Evolutionary conservation across 2,329 filamentous ascomycete species (phyloP).

Genomic region (Blastomyces emzantsi): DNA sequence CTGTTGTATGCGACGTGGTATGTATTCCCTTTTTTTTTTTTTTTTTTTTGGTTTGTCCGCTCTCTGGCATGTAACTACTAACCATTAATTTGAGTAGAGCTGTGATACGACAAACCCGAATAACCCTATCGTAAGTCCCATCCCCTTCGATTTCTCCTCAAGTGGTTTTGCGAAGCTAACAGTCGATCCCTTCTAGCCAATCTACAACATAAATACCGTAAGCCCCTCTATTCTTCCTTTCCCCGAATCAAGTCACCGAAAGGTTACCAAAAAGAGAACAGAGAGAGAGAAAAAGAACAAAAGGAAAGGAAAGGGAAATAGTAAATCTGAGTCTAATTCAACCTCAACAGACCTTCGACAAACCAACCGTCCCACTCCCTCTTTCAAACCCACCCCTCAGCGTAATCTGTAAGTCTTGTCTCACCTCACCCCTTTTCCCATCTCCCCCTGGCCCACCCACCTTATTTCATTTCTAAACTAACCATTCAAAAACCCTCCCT

Average conservation of each 20-base stretch:
- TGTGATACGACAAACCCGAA: conserved; percentile 39
- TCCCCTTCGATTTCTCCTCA: not conserved
- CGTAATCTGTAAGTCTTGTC: conserved; percentile 54
- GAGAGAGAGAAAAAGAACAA: not conserved
- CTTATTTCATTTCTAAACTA: not conserved
- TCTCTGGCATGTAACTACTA: not conserved
- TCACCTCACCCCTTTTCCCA: not conserved
- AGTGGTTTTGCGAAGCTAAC: not conserved
- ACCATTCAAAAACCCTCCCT: not conserved
- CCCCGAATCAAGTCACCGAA: not conserved
- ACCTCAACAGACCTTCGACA: conserved; percentile 55
- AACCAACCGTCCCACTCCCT: conserved; percentile 72
- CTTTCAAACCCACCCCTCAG: conserved; percentile 53
- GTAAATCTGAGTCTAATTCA: conserved; percentile 5
- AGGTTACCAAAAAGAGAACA: not conserved
- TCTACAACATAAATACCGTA: conserved; percentile 68
- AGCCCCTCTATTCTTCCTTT: not conserved
- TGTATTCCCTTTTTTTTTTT: not conserved
- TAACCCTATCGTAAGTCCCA: conserved; percentile 33
- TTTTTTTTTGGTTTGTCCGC: not conserved
- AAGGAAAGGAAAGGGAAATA: not conserved
- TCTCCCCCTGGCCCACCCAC: not conserved
- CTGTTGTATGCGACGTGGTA: conserved; percentile 67
- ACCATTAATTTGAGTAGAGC: conserved; percentile 13
- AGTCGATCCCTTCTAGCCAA: conserved; percentile 40